A percentile compares a stretch with the other conserved stretches of the same genome.
Conservation (phyloP, 2,329 filamentous ascomycete genomes). For the Fonsecaea pugnacius region DNA sequence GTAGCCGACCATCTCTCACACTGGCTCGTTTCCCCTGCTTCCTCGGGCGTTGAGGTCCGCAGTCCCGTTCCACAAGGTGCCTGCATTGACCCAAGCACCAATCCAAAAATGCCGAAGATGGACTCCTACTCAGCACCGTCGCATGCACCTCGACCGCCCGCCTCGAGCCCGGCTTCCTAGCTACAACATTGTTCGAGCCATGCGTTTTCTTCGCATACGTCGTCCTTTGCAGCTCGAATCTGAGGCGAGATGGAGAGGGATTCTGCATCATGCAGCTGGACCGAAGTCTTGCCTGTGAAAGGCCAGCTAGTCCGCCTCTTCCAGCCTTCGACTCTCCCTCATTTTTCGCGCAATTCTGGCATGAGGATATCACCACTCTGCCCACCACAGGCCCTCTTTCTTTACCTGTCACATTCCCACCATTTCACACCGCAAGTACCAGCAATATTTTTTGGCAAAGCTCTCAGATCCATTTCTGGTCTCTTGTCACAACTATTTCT, state of each 20-base stretch:
- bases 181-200: constrained; percentile 24
- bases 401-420: constrained; percentile 24
- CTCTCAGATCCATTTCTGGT: constrained; percentile 15
- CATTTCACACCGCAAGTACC: constrained; percentile 29
- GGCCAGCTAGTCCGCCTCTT: constrained; percentile 19
- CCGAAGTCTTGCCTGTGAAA: constrained; percentile 15
- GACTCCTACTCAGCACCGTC: constrained; percentile 25
- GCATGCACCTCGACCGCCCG: constrained; percentile 21
- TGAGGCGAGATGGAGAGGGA: constrained; percentile 31
- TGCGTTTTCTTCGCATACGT: constrained; percentile 26
- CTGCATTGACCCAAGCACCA: constrained; percentile 29
- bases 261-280: constrained; percentile 29
- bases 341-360: constrained; percentile 3
- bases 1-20: constrained; percentile 32
- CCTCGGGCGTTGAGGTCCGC: constrained; percentile 30
- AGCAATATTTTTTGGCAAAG: neutral
- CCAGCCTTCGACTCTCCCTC: constrained; percentile 9
- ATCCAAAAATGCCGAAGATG: constrained; percentile 27
- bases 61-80: constrained; percentile 26
- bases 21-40: constrained; percentile 26
- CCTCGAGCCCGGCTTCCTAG: constrained; percentile 10
- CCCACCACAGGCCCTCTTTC: constrained; percentile 22
- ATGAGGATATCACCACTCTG: constrained; percentile 13
- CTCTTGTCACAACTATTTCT: constrained; percentile 8
- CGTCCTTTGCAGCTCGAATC: constrained; percentile 20